These are phyloP conservation scores for Saccharomycopsis guyanensis DNA, from an alignment of 805 yeast genomes.

Conservation along the genomic window DNA sequence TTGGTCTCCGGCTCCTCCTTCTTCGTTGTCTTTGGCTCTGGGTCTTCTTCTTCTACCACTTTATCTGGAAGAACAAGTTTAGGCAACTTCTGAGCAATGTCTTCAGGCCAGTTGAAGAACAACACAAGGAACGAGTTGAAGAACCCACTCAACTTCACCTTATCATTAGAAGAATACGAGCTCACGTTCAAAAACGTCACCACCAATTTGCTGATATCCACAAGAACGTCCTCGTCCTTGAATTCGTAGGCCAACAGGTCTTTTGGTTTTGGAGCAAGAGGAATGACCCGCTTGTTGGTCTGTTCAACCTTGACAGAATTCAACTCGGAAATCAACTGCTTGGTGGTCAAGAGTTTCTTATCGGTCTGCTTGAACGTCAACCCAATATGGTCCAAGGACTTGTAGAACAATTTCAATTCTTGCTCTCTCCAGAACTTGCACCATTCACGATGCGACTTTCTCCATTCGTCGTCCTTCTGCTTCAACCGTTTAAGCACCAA, in stretches of 20 bases:
- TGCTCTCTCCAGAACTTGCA: conserved; percentile 98
- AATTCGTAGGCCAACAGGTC: conserved; percentile 47
- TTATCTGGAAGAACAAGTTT: not conserved
- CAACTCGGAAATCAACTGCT: conserved; percentile 84
- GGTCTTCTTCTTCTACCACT: conserved; percentile 1
- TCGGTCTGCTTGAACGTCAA: conserved; percentile 95
- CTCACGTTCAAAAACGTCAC: conserved; percentile 54
- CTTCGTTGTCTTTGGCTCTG: conserved; percentile 6
- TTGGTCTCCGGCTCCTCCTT: conserved; percentile 20
- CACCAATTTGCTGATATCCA: conserved; percentile 53
- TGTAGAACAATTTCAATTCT: conserved; percentile 90
- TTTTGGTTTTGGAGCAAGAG: conserved; percentile 64
- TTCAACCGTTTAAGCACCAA: conserved; percentile 85
- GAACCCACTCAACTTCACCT: conserved; percentile 55
- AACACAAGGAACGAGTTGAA: conserved; percentile 51
- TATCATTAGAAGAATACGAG: conserved; percentile 53
- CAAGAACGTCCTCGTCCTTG: conserved; percentile 48
- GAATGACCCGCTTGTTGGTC: conserved; percentile 48
- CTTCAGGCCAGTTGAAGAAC: conserved; percentile 47
- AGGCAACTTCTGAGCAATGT: conserved; percentile 32
- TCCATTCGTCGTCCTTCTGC: conserved; percentile 99
- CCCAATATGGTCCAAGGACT: conserved; percentile 91
- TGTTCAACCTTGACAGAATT: conserved; percentile 78
- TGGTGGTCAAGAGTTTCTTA: conserved; percentile 81
- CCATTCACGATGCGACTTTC: conserved; percentile 97